Evolutionary conservation across 2,329 filamentous ascomycete species (phyloP).

Genomic region (Cladosporium sp.): DNA sequence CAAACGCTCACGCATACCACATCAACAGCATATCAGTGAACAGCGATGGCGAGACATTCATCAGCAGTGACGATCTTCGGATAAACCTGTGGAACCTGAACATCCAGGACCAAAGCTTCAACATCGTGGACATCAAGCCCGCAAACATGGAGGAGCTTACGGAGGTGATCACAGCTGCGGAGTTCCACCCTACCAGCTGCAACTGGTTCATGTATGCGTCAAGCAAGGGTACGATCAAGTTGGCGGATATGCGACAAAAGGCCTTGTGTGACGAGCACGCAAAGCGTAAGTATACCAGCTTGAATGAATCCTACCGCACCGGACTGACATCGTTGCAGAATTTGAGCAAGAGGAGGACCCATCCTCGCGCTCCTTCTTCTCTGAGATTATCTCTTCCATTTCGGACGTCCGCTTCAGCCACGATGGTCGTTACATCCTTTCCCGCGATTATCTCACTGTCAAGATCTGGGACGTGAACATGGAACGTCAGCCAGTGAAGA

Average conservation of each 20-base stretch:
- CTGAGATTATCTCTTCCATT: slow-evolving; percentile 98
- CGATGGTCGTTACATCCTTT: slow-evolving; percentile 95
- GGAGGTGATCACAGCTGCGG: slow-evolving; percentile 96
- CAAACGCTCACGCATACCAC: slow-evolving; percentile 97
- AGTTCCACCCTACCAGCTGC: slow-evolving; percentile 95
- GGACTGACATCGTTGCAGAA: slow-evolving; percentile 56
- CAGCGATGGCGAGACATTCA: slow-evolving; percentile 98
- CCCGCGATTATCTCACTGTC: slow-evolving; percentile 95
- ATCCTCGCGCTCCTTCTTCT: slow-evolving; percentile 96
- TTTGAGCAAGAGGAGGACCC: slow-evolving; percentile 99
- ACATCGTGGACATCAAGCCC: slow-evolving; percentile 99
- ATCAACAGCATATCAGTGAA: slow-evolving; percentile 99
- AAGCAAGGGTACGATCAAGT: slow-evolving; percentile 97
- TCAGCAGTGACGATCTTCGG: slow-evolving; percentile 94
- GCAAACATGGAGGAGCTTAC: slow-evolving; percentile 99
- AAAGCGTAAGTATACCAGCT: slow-evolving; percentile 68
- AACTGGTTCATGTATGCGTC: slow-evolving; percentile 99
- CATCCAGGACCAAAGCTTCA: slow-evolving; percentile 99
- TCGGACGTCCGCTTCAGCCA: slow-evolving; percentile 97
- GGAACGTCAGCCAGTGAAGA: slow-evolving; percentile 96
- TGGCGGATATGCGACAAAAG: slow-evolving; percentile 97
- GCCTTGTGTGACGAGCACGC: slow-evolving; percentile 94
- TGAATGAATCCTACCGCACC: not conserved
- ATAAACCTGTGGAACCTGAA: slow-evolving; percentile 99
- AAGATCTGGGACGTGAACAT: slow-evolving; percentile 99